phyloP scores from a whole-genome alignment of 2,329 filamentous ascomycete species.

The Periconia sp. region DNA sequence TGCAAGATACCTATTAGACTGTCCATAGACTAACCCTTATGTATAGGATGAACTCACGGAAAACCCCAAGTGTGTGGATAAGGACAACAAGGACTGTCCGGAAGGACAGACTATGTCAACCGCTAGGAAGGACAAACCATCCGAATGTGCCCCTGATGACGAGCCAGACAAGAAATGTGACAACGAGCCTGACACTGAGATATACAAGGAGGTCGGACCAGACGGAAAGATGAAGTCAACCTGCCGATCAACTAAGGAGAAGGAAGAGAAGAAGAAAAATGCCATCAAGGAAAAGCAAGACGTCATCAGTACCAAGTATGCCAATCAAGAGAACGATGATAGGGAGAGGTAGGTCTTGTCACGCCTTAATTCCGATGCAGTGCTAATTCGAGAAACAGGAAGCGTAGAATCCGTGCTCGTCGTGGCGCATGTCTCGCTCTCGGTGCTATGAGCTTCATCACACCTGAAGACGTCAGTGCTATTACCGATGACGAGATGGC shows the following conservation, averaged over 20 bases:
- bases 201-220: slow-evolving; percentile 1
- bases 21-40: neutral
- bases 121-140: neutral
- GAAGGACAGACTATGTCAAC: slow-evolving; percentile 3
- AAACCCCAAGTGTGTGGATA: slow-evolving; percentile 7
- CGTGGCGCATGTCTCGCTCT: slow-evolving; percentile 10
- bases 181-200: neutral
- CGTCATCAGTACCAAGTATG: too few relatives aligned
- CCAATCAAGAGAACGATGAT: neutral
- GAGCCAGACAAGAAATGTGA: slow-evolving; percentile 8
- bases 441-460: slow-evolving; percentile 6
- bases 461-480: neutral
- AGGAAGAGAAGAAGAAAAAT: slow-evolving; percentile 7
- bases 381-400: neutral
- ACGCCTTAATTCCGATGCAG: neutral
- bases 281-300: too few relatives aligned
- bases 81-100: too few relatives aligned
- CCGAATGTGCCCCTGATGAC: slow-evolving; percentile 7
- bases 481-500: slow-evolving; percentile 4
- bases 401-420: slow-evolving; percentile 6
- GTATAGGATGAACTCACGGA: slow-evolving; percentile 3
- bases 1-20: too few relatives aligned
- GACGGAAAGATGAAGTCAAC: slow-evolving; percentile 7
- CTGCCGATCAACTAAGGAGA: slow-evolving; percentile 7
- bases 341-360: neutral